A percentile compares a stretch with the other conserved stretches of the same genome.
Evolutionary conservation across 768 basidiomycete genomes (phyloP).

Genomic region (Lactarius quietus): DNA sequence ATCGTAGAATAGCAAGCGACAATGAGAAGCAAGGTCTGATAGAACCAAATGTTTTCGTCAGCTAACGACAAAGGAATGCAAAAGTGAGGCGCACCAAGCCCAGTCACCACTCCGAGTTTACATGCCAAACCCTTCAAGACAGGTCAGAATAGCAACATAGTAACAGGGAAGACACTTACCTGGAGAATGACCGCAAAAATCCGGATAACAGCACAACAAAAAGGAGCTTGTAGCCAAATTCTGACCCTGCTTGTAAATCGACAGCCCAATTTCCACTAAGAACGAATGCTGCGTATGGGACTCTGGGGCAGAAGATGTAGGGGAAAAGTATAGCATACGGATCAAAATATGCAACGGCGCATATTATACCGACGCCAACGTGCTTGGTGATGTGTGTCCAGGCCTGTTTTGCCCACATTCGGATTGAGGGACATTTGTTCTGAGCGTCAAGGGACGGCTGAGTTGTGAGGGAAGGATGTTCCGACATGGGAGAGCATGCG

Average conservation of each 20-base stretch:
- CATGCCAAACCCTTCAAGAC: constrained; percentile 62
- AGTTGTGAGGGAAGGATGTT: background rate
- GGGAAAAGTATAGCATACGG: constrained; percentile 51
- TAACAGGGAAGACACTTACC: constrained; percentile 36
- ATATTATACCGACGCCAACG: constrained; percentile 81
- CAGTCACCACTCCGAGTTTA: constrained; percentile 78
- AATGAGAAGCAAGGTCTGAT: constrained; percentile 47
- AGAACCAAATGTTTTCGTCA: background rate
- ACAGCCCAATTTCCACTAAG: constrained; percentile 78
- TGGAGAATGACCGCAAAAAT: constrained; percentile 82
- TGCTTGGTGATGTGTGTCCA: constrained; percentile 55
- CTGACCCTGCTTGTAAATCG: constrained; percentile 81
- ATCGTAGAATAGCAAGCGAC: constrained; percentile 45
- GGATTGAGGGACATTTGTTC: background rate
- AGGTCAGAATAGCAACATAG: background rate
- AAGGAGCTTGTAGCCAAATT: constrained; percentile 74
- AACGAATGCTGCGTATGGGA: constrained; percentile 33
- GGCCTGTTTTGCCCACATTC: constrained; percentile 15
- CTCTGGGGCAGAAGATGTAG: constrained; percentile 2
- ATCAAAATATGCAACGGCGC: constrained; percentile 86
- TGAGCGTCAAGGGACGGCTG: constrained; percentile 2
- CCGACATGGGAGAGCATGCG: constrained; percentile 24
- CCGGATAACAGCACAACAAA: constrained; percentile 85
- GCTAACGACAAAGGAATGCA: background rate
- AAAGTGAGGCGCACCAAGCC: constrained; percentile 53